Evolutionary conservation across 2,329 filamentous ascomycete species (phyloP).

Genomic region (Fusarium scirpi): DNA sequence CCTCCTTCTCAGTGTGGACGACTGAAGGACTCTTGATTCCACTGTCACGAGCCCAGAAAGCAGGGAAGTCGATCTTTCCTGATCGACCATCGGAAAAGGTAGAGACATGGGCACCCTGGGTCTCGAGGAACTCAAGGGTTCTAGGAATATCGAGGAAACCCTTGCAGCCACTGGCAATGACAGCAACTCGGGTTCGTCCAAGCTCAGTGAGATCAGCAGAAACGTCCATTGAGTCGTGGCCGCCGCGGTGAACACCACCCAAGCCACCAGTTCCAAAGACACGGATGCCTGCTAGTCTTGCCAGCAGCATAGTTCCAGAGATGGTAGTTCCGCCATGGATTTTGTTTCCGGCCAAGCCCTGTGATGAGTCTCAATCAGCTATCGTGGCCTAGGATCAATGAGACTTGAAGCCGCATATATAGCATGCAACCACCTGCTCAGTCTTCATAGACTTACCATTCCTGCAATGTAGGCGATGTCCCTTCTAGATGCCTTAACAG

Average conservation of each 20-base stretch:
- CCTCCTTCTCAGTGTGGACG: constrained; percentile 80
- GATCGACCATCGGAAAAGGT: constrained; percentile 88
- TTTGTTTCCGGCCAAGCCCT: constrained; percentile 60
- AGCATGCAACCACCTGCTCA: neutral
- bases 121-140: constrained; percentile 83
- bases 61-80: constrained; percentile 84
- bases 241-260: constrained; percentile 92
- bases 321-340: constrained; percentile 94
- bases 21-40: constrained; percentile 82
- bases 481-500: constrained; percentile 86
- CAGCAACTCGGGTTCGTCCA: constrained; percentile 87
- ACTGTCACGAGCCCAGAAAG: constrained; percentile 92
- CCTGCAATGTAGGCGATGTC: constrained; percentile 87
- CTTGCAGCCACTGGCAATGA: constrained; percentile 92
- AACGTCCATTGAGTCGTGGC: constrained; percentile 88
- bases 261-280: constrained; percentile 96
- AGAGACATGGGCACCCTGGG: constrained; percentile 81
- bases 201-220: constrained; percentile 96
- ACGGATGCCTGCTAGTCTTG: constrained; percentile 86
- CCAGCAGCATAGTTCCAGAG: constrained; percentile 90
- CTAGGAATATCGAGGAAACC: constrained; percentile 93
- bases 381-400: neutral
- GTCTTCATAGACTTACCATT: constrained; percentile 64
- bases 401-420: neutral
- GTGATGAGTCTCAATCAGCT: constrained; percentile 21